A percentile compares a stretch with the other conserved stretches of the same genome.
Conservation (phyloP, 2,329 filamentous ascomycete genomes). For the Ophiosphaerella narmari region DNA sequence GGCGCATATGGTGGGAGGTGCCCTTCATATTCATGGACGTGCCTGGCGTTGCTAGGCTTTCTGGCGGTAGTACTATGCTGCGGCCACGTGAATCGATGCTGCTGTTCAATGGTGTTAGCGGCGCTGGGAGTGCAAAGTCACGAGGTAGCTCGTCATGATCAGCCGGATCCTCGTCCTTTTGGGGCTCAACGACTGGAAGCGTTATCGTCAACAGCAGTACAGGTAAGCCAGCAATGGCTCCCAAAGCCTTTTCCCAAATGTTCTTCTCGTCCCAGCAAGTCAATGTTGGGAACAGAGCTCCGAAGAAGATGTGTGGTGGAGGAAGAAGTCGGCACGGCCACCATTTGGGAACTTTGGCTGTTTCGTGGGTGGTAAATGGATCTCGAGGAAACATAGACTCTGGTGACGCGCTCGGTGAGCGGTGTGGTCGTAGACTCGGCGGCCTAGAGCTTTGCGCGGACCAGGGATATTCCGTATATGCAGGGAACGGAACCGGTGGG, state of each 20-base stretch:
- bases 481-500: constrained; percentile 68
- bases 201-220: constrained; percentile 90
- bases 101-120: constrained; percentile 27
- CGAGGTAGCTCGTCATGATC: constrained; percentile 24
- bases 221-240: constrained; percentile 81
- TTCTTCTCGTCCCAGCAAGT: constrained; percentile 80
- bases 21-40: constrained; percentile 12
- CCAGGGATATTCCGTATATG: constrained; percentile 61
- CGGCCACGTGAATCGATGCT: constrained; percentile 25
- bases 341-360: constrained; percentile 63
- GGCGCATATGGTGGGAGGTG: neutral
- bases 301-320: constrained; percentile 69
- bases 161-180: constrained; percentile 49
- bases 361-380: constrained; percentile 47
- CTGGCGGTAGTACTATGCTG: constrained; percentile 25
- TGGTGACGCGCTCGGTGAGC: constrained; percentile 56
- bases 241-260: constrained; percentile 82
- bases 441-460: constrained; percentile 51
- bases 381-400: constrained; percentile 56
- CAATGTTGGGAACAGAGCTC: constrained; percentile 85
- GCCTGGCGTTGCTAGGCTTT: constrained; percentile 14
- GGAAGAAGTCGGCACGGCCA: constrained; percentile 81
- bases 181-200: constrained; percentile 83
- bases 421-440: constrained; percentile 60
- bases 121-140: constrained; percentile 37